These are phyloP conservation scores for Pseudogymnoascus sp. DNA, from an alignment of 2,329 filamentous ascomycete genomes.

Conservation along the genomic window DNA sequence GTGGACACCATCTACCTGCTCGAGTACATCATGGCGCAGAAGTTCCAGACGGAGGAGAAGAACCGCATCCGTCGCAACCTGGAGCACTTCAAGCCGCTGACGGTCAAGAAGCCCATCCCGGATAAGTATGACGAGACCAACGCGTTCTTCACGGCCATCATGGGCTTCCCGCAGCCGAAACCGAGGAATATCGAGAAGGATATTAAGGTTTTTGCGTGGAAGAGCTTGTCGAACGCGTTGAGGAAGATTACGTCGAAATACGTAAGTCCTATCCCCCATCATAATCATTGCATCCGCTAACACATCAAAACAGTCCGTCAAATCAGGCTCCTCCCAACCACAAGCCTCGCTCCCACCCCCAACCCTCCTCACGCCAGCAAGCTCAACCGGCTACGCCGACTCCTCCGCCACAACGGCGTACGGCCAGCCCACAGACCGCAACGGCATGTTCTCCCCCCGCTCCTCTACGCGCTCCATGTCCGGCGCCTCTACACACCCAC, in stretches of 20 bases:
- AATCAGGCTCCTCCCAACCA: conserved; percentile 27
- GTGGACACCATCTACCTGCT: conserved; percentile 96
- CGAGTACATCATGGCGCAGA: conserved; percentile 75
- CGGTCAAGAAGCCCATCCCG: conserved; percentile 83
- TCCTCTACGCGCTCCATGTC: conserved; percentile 24
- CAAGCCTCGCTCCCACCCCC: conserved; percentile 27
- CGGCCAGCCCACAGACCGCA: conserved; percentile 24
- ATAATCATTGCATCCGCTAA: conserved; percentile 13
- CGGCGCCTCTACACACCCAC: conserved; percentile 9
- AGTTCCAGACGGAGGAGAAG: conserved; percentile 96
- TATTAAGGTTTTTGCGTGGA: conserved; percentile 98
- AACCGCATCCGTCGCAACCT: conserved; percentile 94
- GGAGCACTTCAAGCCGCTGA: conserved; percentile 86
- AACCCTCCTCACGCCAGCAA: conserved; percentile 26
- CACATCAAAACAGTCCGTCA: conserved; percentile 25
- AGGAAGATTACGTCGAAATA: conserved; percentile 99
- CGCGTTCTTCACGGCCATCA: conserved; percentile 92
- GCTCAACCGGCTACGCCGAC: conserved; percentile 27
- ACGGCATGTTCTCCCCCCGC: conserved; percentile 26
- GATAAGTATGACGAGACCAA: conserved; percentile 58
- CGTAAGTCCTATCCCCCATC: conserved; percentile 24
- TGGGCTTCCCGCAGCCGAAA: conserved; percentile 92
- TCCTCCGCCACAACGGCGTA: conserved; percentile 22
- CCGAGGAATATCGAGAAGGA: conserved; percentile 98
- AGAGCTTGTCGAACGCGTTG: conserved; percentile 73